phyloP scores from a whole-genome alignment of 768 basidiomycete genomes.

The Suillus luteus region DNA sequence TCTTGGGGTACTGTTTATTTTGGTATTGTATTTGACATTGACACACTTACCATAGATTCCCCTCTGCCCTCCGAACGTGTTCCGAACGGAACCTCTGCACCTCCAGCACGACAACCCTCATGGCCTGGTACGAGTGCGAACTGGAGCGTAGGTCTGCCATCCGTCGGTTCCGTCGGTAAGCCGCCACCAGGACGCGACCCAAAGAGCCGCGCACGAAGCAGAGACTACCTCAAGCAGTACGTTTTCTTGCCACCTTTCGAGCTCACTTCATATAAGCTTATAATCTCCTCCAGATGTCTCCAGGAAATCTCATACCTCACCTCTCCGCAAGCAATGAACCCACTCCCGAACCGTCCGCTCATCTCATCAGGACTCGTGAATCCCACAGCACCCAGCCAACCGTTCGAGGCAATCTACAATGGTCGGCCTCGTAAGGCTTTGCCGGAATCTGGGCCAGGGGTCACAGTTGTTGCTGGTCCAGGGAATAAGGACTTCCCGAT shows the following conservation, averaged over 20 bases:
- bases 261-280: constrained; percentile 10
- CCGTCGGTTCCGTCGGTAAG: constrained; percentile 58
- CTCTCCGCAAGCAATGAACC: constrained; percentile 96
- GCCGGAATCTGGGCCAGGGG: constrained; percentile 50
- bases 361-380: constrained; percentile 34
- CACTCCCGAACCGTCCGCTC: constrained; percentile 84
- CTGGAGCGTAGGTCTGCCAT: constrained; percentile 33
- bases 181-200: constrained; percentile 85
- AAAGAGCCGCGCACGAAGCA: constrained; percentile 91
- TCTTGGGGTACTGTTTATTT: constrained; percentile 12
- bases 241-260: constrained; percentile 32
- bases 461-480: constrained; percentile 30
- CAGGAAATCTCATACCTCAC: constrained; percentile 99
- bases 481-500: constrained; percentile 63
- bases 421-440: constrained; percentile 81
- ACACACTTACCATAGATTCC: constrained; percentile 50
- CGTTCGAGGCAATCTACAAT: constrained; percentile 77
- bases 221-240: constrained; percentile 97
- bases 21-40: constrained; percentile 17
- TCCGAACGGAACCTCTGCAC: constrained; percentile 57
- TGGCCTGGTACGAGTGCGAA: constrained; percentile 55
- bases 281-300: constrained; percentile 64
- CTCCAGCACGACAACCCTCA: constrained; percentile 54
- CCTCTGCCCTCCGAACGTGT: constrained; percentile 71
- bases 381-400: constrained; percentile 25